phyloP scores from a whole-genome alignment of 2,329 filamentous ascomycete genomes.

The Neophaeococcomyces aloes region DNA sequence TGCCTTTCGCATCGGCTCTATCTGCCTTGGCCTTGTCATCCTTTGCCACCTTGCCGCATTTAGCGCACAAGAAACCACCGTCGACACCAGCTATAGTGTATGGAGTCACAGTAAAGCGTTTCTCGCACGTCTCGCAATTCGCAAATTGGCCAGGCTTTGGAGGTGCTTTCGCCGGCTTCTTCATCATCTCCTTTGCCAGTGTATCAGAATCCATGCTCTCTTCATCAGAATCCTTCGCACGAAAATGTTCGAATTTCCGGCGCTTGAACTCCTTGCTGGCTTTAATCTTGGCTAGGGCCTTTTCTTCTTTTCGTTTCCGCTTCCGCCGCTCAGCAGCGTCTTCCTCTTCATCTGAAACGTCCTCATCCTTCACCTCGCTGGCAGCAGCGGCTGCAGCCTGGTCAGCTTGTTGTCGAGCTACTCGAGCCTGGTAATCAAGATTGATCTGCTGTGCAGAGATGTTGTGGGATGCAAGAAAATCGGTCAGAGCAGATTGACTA shows the following conservation, averaged over 20 bases:
- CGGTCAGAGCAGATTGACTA: conserved; percentile 54
- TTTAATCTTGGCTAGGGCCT: conserved; percentile 36
- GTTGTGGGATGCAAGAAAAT: conserved; percentile 58
- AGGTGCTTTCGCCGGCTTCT: conserved; percentile 32
- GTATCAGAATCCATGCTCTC: conserved; percentile 34
- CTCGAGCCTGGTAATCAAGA: conserved; percentile 46
- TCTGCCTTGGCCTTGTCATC: conserved; percentile 58
- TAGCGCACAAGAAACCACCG: conserved; percentile 75
- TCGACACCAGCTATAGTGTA: conserved; percentile 73
- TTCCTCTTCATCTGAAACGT: conserved; percentile 27
- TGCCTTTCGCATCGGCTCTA: conserved; percentile 30
- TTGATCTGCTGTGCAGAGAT: conserved; percentile 55
- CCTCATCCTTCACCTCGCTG: conserved; percentile 26
- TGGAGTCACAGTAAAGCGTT: conserved; percentile 83
- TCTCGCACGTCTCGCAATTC: conserved; percentile 75
- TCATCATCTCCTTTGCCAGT: conserved; percentile 42
- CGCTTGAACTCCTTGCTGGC: conserved; percentile 42
- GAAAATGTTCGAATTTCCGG: conserved; percentile 36
- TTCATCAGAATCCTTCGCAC: conserved; percentile 27
- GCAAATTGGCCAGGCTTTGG: conserved; percentile 75
- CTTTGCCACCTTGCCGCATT: conserved; percentile 65
- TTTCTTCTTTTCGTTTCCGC: conserved; percentile 45
- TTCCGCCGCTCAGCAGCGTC: conserved; percentile 40
- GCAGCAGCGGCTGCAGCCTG: conserved; percentile 25
- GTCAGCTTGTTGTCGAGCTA: conserved; percentile 32